Evolutionary conservation across 768 basidiomycete genomes (phyloP).

Genomic region (Artomyces pyxidatus): DNA sequence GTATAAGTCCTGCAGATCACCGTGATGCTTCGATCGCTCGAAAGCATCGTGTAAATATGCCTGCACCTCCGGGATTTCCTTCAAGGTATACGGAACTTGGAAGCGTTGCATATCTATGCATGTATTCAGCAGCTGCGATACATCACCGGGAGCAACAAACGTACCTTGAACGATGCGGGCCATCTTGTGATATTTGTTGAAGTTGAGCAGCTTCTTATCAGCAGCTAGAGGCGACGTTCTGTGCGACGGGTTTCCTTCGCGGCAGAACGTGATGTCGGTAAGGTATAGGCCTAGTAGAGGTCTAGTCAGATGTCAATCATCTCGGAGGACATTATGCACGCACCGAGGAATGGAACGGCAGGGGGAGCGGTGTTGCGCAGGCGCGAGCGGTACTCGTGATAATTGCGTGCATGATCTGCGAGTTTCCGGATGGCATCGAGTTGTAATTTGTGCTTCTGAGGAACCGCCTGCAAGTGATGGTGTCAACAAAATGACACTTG

Average conservation of each 20-base stretch:
- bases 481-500: neutral
- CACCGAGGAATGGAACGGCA: conserved; percentile 92
- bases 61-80: conserved; percentile 86
- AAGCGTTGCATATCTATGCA: conserved; percentile 88
- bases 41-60: conserved; percentile 67
- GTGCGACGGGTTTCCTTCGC: conserved; percentile 86
- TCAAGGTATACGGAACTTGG: conserved; percentile 79
- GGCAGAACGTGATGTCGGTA: conserved; percentile 91
- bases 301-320: no score
- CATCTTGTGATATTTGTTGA: conserved; percentile 93
- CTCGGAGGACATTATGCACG: no score
- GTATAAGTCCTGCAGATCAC: conserved; percentile 81
- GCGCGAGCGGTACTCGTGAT: conserved; percentile 81
- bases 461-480: conserved; percentile 50
- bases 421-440: conserved; percentile 76
- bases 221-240: conserved; percentile 71
- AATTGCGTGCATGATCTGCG: conserved; percentile 87
- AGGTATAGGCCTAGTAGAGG: conserved; percentile 81
- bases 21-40: conserved; percentile 64
- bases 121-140: neutral
- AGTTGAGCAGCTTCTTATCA: conserved; percentile 81
- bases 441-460: conserved; percentile 76
- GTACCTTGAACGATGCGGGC: conserved; percentile 77
- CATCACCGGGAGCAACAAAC: conserved; percentile 3
- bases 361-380: conserved; percentile 87